Evolutionary conservation across 1,284 basidiomycete species (phyloP).

Genomic region (Puccinia novopanici): DNA sequence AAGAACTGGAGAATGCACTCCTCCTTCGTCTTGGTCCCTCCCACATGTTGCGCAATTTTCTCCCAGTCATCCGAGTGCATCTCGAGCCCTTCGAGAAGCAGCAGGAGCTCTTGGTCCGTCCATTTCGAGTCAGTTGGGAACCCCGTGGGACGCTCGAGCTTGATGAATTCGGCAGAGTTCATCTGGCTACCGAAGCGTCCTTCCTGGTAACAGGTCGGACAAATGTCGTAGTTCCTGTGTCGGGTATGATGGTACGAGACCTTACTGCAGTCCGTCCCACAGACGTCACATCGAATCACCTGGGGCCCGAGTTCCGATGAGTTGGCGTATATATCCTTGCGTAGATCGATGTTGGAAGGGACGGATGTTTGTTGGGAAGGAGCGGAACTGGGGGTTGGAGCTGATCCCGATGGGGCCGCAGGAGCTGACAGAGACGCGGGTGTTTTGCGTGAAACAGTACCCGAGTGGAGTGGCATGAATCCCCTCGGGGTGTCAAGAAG

Average conservation of each 20-base stretch:
- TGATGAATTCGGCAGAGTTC: slow-evolving; percentile 97
- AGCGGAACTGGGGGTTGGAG: slow-evolving; percentile 53
- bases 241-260: slow-evolving; percentile 88
- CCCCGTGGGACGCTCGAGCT: slow-evolving; percentile 67
- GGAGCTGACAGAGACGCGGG: slow-evolving; percentile 60
- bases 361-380: slow-evolving; percentile 60
- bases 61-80: slow-evolving; percentile 99
- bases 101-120: slow-evolving; percentile 85
- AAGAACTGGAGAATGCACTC: slow-evolving; percentile 96
- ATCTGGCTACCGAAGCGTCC: slow-evolving; percentile 93
- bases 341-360: slow-evolving; percentile 72
- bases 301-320: slow-evolving; percentile 57
- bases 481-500: slow-evolving; percentile 95
- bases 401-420: slow-evolving; percentile 30
- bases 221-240: slow-evolving; percentile 84
- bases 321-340: slow-evolving; percentile 78
- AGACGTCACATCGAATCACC: slow-evolving; percentile 35
- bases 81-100: slow-evolving; percentile 90
- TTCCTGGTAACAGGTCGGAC: slow-evolving; percentile 87
- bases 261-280: slow-evolving; percentile 68
- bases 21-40: slow-evolving; percentile 77
- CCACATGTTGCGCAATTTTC: slow-evolving; percentile 86
- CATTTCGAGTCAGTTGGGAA: slow-evolving; percentile 69
- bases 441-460: slow-evolving; percentile 62
- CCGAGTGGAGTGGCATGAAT: slow-evolving; percentile 90